Evolutionary conservation across 2,329 filamentous ascomycete species (phyloP), one percentile per base, ranked within the genome.

Genomic region (Aspergillus transmontanensis): DNA sequence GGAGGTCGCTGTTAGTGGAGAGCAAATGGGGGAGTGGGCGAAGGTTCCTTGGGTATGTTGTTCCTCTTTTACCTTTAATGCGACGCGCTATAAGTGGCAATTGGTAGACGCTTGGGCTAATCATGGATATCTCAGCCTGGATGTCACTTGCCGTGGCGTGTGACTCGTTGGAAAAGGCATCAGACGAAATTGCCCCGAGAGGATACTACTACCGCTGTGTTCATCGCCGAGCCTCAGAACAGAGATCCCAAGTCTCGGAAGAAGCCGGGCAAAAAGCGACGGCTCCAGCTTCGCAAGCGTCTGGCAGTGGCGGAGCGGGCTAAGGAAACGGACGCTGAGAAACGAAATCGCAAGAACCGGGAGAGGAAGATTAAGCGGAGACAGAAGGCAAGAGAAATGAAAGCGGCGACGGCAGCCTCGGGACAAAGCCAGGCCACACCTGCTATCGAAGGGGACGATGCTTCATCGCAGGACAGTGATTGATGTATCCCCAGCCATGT

Each of bases 261-360:
- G 61, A 81, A 80, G 67, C 78, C 79, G 0, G 79, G 79, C 11
- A 81, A 81, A 63, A 81, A 80, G 68, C 72, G 78, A 2, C 78
- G 79, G 11, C 70, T 80, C 14, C 72, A 78, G 28, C 61, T 80
- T 39, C 78, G 79, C 48, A 80, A 78, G 65, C 71, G 71, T 6
- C 62, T 68, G 4, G 68, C 68, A 1, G 70, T 70, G 7, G 74
- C 74, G 9, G 66, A 74, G 54, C 66, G 65, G 51, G 75, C 75
- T 2, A 77, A 77, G 57, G 69, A 74, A 62, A 69, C 63, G 0
- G 77, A 78, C 12, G 76, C 76, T 1, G 77, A 79, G 67, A 79
- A 79, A 65, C 72, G 76, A 12, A 77, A 73, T 54, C 73, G 76
- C 45, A 79, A 77, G 64, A 79, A 79, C 60, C 72, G 77, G 10